Evolutionary conservation across 2,329 filamentous ascomycete species (phyloP).

Genomic region (Pseudogymnoascus sp.): DNA sequence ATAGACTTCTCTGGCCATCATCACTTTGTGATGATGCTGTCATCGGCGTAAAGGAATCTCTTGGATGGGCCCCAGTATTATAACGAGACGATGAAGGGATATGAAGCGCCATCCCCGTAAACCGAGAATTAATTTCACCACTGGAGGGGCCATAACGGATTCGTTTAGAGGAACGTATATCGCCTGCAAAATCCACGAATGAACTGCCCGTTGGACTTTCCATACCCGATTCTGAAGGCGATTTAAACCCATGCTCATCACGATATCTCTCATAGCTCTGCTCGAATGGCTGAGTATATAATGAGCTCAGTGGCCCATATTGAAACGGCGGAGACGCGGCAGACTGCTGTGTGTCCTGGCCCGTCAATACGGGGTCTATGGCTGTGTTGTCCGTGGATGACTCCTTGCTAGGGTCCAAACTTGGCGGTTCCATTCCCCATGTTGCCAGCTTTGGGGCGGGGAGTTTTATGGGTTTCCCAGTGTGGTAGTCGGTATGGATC

Average conservation of each 20-base stretch:
- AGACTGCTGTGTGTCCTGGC: neutral
- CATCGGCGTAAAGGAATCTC: slow-evolving; percentile 30
- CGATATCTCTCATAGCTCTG: slow-evolving; percentile 23
- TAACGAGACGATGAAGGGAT: slow-evolving; percentile 13
- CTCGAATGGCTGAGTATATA: slow-evolving; percentile 14
- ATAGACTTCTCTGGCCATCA: slow-evolving; percentile 34
- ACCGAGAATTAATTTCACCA: neutral
- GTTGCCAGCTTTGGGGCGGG: neutral
- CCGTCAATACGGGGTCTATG: slow-evolving; percentile 19
- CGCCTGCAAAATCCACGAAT: slow-evolving; percentile 4
- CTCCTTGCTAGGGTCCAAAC: neutral
- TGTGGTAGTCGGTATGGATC: neutral
- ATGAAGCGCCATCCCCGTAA: slow-evolving; percentile 21
- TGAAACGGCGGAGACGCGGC: slow-evolving; percentile 12
- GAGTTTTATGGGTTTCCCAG: neutral
- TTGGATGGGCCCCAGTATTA: slow-evolving; percentile 3
- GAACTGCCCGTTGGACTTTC: slow-evolving; percentile 19
- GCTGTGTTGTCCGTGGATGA: neutral
- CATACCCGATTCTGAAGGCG: slow-evolving; percentile 22
- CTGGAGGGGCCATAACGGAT: slow-evolving; percentile 17
- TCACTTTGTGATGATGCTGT: slow-evolving; percentile 35
- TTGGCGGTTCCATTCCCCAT: neutral
- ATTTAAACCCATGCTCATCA: slow-evolving; percentile 18
- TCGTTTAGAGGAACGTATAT: slow-evolving; percentile 20
- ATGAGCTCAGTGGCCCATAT: slow-evolving; percentile 5